These are phyloP conservation scores for Exobasidium cylindrosporum DNA, from an alignment of 1,284 basidiomycete genomes.

Conservation along the genomic window DNA sequence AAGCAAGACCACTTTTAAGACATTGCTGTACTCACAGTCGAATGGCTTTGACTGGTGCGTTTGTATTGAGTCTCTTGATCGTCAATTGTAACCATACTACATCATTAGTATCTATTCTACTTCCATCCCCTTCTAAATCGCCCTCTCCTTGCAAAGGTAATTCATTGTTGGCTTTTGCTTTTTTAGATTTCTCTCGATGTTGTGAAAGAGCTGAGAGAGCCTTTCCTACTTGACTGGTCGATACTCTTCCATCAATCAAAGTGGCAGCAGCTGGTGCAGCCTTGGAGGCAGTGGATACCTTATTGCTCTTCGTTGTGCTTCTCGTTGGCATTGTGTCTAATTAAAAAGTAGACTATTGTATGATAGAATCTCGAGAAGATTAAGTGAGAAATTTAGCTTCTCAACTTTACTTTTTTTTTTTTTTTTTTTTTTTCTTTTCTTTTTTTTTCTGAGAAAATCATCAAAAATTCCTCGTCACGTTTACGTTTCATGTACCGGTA, in stretches of 20 bases:
- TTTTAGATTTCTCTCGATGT: conserved; percentile 20
- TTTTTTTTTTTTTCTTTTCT: no score
- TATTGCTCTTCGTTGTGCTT: no score
- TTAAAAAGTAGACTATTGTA: no score
- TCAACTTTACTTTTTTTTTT: no score
- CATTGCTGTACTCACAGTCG: conserved; percentile 41
- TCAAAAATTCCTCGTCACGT: no score
- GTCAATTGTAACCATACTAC: conserved; percentile 44
- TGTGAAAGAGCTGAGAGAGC: conserved; percentile 45
- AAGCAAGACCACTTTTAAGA: conserved; percentile 68
- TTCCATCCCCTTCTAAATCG: conserved; percentile 23
- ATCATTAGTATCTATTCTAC: conserved; percentile 25
- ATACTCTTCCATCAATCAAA: conserved; percentile 31
- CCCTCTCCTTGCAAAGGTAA: conserved; percentile 29
- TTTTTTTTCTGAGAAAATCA: no score
- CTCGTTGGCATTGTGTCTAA: no score
- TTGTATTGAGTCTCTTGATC: conserved; percentile 33
- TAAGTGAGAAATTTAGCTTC: no score
- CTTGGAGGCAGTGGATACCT: no score
- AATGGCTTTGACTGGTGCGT: conserved; percentile 43
- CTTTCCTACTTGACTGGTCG: conserved; percentile 37
- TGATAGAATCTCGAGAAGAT: no score
- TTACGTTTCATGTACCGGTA: no score
- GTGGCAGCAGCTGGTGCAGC: no score
- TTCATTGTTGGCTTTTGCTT: conserved; percentile 15